Base-by-base conservation (phyloP, 257 asterid genomes). In the Asclepias syriaca region DNA sequence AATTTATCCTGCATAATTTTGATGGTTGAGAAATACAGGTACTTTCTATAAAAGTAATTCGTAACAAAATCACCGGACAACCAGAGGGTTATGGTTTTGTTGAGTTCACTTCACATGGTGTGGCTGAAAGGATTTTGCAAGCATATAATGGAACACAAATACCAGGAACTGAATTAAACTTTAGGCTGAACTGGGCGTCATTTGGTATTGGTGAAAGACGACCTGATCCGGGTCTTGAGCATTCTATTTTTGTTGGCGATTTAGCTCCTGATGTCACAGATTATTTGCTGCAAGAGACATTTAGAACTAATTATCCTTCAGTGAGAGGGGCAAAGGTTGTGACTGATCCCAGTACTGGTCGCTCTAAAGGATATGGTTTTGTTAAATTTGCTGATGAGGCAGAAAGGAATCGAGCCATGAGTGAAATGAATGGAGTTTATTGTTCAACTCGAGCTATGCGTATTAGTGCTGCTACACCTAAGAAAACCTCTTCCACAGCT, bases 261-360 rank as follows among this genome's bases (percentile, higher is more conserved):
- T 85, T 95, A 76, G 97, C 99, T 3, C 99, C 99, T 49, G 99
- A 95, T 80, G 98, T 95, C 32, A 95, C 96, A 3, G 99, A 95
- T 77, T 92, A 90, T 81, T 82, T 92, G 77, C 78, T 95, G 80
- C 98, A 92, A 86, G 99, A 95, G 79, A 95, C 99, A 58, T 95
- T 95, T 74, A 83, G 97, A 70, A 84, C 80, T 77, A 90, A 86
- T 76, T 95, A 92, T 83, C 81, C 89, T 6, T 95, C 99, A 3
- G 99, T 95, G 68, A 88, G 97, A 80, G 98, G 99, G 67, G 99
- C 99, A 18, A 95, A 95, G 84, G 98, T 95, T 32, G 99, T 95
- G 72, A 92, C 92, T 39, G 99, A 95, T 88, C 94, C 99, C n/a
- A 88, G 82, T 77, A 95, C 99, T 13, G 98, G 97, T 68, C 91